These are phyloP conservation scores for Pseudogymnoascus verrucosus DNA, from an alignment of 2,329 filamentous ascomycete species.

Conservation along the genomic window DNA sequence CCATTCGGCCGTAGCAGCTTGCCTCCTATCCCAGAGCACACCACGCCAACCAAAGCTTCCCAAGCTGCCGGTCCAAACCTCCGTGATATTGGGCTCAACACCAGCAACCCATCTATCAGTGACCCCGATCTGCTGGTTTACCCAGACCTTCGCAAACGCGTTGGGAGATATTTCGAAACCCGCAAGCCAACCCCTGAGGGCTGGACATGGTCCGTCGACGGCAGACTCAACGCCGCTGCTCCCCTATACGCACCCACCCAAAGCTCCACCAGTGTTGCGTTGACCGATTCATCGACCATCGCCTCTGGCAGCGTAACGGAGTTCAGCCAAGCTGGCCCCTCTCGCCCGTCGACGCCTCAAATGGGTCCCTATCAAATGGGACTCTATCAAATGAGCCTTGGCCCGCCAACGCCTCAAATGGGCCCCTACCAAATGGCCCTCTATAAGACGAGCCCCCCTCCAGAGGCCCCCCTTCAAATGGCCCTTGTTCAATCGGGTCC, in stretches of 20 bases:
- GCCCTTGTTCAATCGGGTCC: neutral
- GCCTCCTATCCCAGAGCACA: neutral
- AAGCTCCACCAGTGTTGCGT: neutral
- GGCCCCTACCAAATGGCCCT: neutral
- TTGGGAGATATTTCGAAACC: neutral
- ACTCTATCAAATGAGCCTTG: neutral
- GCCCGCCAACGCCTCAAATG: neutral
- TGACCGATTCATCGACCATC: neutral
- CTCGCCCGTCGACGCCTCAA: neutral
- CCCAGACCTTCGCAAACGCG: neutral
- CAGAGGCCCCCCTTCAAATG: neutral
- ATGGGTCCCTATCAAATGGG: neutral
- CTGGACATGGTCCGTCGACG: neutral
- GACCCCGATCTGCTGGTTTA: neutral
- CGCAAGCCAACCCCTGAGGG: neutral
- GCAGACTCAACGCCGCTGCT: neutral
- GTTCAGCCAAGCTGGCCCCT: neutral
- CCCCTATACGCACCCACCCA: neutral
- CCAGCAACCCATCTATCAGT: neutral
- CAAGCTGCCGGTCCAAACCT: neutral
- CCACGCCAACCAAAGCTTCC: neutral
- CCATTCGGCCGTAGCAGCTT: neutral
- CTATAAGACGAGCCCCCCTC: neutral
- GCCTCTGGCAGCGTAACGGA: neutral
- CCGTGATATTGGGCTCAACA: neutral